Conservation (phyloP, 2,329 filamentous ascomycete species). For the Trichoderma breve region DNA sequence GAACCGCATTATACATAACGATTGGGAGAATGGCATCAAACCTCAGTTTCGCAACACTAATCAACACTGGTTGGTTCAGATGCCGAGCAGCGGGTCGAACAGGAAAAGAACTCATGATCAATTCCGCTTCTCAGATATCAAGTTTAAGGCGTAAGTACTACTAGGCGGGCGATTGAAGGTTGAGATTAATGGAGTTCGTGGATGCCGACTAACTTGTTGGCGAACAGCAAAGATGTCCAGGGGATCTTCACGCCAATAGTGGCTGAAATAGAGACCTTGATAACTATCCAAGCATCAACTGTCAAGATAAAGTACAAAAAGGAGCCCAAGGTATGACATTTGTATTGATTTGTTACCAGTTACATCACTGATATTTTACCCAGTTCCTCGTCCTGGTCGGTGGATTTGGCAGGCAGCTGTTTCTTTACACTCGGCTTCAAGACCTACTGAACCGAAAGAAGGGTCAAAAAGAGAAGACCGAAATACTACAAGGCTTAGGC, state of each 20-base stretch:
- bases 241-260: conserved; percentile 28
- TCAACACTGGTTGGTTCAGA: conserved; percentile 22
- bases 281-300: conserved; percentile 27
- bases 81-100: conserved; percentile 18
- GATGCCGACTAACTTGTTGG: neutral
- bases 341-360: neutral
- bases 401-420: conserved; percentile 37
- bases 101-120: neutral
- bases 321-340: conserved; percentile 29
- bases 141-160: neutral
- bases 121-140: neutral
- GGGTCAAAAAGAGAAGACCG: neutral
- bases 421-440: conserved; percentile 29
- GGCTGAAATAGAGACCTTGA: conserved; percentile 24
- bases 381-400: conserved; percentile 42
- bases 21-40: conserved; percentile 34
- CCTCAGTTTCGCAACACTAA: conserved; percentile 24
- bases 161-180: too few relatives aligned
- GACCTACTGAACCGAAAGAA: accelerated
- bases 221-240: conserved; percentile 25
- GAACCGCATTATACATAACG: conserved; percentile 25
- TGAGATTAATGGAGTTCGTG: neutral
- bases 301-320: conserved; percentile 21
- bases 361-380: neutral
- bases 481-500: conserved; percentile 33